Base-by-base conservation (phyloP, 1,284 basidiomycete genomes). In the Austropuccinia psidii region DNA sequence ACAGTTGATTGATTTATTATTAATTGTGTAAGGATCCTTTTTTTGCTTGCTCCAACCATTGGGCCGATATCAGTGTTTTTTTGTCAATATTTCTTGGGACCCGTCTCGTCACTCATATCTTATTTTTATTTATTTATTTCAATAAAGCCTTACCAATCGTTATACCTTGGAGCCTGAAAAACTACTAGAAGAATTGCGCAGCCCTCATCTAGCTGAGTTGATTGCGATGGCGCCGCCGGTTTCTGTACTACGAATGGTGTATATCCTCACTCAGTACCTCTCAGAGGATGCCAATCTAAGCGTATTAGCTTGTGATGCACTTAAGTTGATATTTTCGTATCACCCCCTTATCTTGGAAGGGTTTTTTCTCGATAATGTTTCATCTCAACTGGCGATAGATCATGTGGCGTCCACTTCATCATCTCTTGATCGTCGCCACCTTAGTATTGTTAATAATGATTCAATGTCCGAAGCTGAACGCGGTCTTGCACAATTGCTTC, bases 221-320 rank as follows among this genome's bases (percentile, higher is more conserved):
- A 39, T 73, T 27, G 58, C 57, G 29, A 52, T 52, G 37, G 58
- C 62, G 5, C 57, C 69, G 35, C 35, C 69, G n/a, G 69, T 54
- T 29, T 49, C 62, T 29, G 33, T 61, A 39, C 58, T 47, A 4
- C 43, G 69, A 64, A 45, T 73, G 43, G 69, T 73, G 33, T 73
- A 73, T 49, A 60, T 73, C 15, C 35, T 73, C 31, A 73, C 69
- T 8, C 69, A 73, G 39, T 73, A 73, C 45, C 49, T 73, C 24
- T 64, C 60, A 29, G 39, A 41, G 1, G 27, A 57, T 35, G n/a
- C 21, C 17, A 52, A 52, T n/a, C 31, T 73, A 11, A 39, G 60
- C 21, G 52, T 47, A 54, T 54, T 45, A 11, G 69, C 69, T 47
- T 73, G 8, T 19, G 69, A 73, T 45, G 47, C 62, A 19, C 69